These are phyloP conservation scores for Linnemannia zychae DNA, from an alignment of 192 early-diverging fungal genomes.

Conservation along the genomic window DNA sequence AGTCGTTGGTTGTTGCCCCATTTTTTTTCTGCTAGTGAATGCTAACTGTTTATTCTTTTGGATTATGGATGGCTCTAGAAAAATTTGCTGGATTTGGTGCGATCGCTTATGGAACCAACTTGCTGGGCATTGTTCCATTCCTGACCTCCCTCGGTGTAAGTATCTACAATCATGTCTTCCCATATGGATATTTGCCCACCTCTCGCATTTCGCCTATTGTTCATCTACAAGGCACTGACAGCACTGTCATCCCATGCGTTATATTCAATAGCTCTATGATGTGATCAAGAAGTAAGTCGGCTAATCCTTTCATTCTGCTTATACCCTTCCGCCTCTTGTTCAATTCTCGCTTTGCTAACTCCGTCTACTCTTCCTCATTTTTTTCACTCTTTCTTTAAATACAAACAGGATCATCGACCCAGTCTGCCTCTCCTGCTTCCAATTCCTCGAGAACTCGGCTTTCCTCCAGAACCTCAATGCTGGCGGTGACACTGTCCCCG, in stretches of 20 bases:
- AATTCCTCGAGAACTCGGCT: background rate
- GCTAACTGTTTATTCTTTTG: background rate
- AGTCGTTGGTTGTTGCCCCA: too few species aligned
- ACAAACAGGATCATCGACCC: background rate
- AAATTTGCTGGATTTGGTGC: slow-evolving; percentile 3
- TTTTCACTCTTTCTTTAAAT: background rate
- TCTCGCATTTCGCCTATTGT: background rate
- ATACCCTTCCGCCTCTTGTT: too few species aligned
- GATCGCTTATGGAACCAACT: background rate
- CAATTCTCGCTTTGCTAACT: too few species aligned
- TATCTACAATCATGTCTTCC: background rate
- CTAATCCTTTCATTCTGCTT: too few species aligned
- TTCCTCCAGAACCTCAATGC: slow-evolving; percentile 15
- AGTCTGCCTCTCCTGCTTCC: background rate
- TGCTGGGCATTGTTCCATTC: background rate
- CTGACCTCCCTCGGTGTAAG: slow-evolving; percentile 1
- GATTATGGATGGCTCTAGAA: background rate
- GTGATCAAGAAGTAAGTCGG: background rate
- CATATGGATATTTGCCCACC: background rate
- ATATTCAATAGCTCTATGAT: background rate
- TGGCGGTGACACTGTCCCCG: slow-evolving; percentile 18
- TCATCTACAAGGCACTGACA: background rate
- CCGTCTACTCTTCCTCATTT: background rate
- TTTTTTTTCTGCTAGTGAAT: too few species aligned
- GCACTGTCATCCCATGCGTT: background rate